Base-by-base conservation (phyloP, 2,329 filamentous ascomycete genomes). In the Calcarisporium arbuscula region DNA sequence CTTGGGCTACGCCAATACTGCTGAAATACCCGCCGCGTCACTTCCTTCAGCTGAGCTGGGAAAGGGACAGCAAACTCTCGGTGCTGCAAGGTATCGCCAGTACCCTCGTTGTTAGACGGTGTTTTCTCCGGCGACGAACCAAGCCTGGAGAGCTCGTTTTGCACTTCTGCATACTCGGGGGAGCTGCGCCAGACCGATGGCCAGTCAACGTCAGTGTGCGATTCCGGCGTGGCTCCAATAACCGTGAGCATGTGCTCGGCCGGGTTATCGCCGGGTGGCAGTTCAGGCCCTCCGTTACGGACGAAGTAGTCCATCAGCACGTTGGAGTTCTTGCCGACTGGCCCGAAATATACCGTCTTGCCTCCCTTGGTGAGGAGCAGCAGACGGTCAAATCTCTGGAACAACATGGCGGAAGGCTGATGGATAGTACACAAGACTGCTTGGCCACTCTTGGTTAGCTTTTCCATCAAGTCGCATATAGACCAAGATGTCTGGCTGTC, bases 1-100 rank as follows among this genome's bases (percentile, higher is more conserved):
- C 72, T 68, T 0, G 84, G 84, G 2, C 73, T 84, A 33, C 84
- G 74, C 82, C 84, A 89, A 64, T 85, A 85, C 54, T 88, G 83
- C 49, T 82, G 69, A 57, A 85, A 86, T 10, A 85, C 77, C 41
- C 83, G 80, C 27, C 66, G 52, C 8, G 72, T 70, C 23, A 80
- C 78, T 40, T 77, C 66, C 27, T 59, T 62, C 8, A 85, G 56
- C 48, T 89, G 84, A 5, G 61, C 48, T 3, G 35, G 44, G 48
- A 86, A 81, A 0, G 81, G 74, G 16, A 80, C 80, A 2, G 84
- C 83, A 41, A 85, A 87, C 56, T 85, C 80, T n/a, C n/a, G n/a
- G n/a, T n/a, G n/a, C n/a, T n/a, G n/a, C n/a, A n/a, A n/a, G n/a
- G n/a, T n/a, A n/a, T n/a, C n/a, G n/a, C n/a, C n/a, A n/a, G n/a